A percentile compares a stretch with the other conserved stretches of the same genome.
These are phyloP conservation scores for Annulohypoxylon maeteangense DNA, from an alignment of 495 filamentous ascomycete genomes.

Conservation along the genomic window DNA sequence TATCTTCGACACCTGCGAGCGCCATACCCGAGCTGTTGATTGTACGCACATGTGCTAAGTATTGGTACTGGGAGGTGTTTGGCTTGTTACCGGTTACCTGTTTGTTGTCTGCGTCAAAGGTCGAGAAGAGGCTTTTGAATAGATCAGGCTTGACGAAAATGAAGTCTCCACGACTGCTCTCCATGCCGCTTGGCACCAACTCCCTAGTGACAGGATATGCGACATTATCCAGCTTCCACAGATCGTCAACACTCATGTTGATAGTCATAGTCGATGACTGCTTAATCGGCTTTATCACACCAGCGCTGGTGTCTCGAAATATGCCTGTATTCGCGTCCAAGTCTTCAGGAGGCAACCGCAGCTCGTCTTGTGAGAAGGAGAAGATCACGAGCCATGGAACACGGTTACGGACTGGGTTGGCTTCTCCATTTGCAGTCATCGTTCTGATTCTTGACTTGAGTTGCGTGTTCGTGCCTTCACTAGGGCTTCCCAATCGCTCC, in stretches of 20 bases:
- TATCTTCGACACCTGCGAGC: conserved; percentile 44
- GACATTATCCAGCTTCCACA: conserved; percentile 8
- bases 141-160: conserved; percentile 42
- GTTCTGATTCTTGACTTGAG: no score
- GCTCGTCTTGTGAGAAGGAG: conserved; percentile 50
- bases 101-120: not conserved
- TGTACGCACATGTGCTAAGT: conserved; percentile 56
- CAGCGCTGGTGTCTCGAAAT: no score
- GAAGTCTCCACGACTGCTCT: conserved; percentile 1
- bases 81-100: not conserved
- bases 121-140: conserved; percentile 45
- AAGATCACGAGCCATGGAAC: conserved; percentile 57
- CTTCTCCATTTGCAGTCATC: no score
- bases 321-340: no score
- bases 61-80: conserved; percentile 48
- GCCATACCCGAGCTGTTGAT: conserved; percentile 55
- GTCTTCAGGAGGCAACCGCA: not conserved
- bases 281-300: not conserved
- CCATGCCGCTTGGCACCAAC: not conserved
- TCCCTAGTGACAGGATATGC: conserved; percentile 1
- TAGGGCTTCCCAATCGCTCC: conserved; percentile 47
- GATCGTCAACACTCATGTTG: conserved; percentile 13
- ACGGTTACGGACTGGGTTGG: conserved; percentile 30
- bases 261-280: conserved; percentile 31
- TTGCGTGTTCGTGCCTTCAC: not conserved